Evolutionary conservation across 2,329 filamentous ascomycete genomes (phyloP), one percentile per base, ranked within the genome.

Genomic region (Ambrosiella cleistominuta): DNA sequence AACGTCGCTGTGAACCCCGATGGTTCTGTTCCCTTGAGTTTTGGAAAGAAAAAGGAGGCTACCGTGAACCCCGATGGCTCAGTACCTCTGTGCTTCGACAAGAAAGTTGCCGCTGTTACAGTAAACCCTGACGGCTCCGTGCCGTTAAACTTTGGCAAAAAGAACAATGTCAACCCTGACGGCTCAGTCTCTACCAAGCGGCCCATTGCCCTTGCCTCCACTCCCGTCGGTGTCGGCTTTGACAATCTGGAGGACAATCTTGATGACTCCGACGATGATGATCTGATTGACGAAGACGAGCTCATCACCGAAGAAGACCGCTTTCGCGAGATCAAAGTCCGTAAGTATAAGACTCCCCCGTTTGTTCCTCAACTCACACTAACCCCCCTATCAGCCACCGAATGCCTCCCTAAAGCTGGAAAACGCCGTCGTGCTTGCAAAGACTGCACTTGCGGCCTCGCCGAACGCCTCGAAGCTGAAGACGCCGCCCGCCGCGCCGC

Each of bases 371-470:
- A 54, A 9, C 8, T 15, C 17, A 15, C 9, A 42, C 38, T 54
- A 54, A 54, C 36, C n/a, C 39, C 8, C 51, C 6, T 40, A 35
- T 15, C 42, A 80, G 90, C 93, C 56, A 79, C 84, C 35, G 88
- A 94, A 68, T 98, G 93, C 70, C 81, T 83, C 60, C 90, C 91
- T 53, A 88, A 93, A 71, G 78, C 83, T 50, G 88, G 87, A 60
- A 95, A 95, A 74, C 83, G 91, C 64, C 85, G 91, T 58, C 83
- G 90, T 62, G 89, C 93, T 60, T 98, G 93, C 77, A 97, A 98
- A 72, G 93, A 98, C 74, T 98, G 93, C 75, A 91, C 87, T 7
- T 98, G 93, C 68, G 93, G 93, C 55, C 81, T 98, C 35, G 88
- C 90, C 27, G 81, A 93, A 68, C 82, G 85, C 61, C 72, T 97